These are phyloP conservation scores for Trichoderma polysporum DNA, from an alignment of 2,329 filamentous ascomycete genomes.

Conservation along the genomic window DNA sequence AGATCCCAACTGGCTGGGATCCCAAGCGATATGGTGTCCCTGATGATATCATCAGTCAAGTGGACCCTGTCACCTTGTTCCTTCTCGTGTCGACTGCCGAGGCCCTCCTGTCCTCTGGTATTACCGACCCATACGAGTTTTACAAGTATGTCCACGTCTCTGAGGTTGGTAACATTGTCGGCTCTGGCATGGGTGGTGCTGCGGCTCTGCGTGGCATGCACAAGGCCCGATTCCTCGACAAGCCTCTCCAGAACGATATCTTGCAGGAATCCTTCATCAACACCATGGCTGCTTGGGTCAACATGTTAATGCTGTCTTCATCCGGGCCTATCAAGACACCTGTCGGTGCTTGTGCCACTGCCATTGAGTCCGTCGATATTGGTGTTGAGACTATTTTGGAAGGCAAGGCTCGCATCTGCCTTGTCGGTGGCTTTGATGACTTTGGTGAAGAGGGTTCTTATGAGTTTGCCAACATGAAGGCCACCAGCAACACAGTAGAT, in stretches of 20 bases:
- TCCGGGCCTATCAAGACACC: conserved; percentile 98
- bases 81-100: conserved; percentile 93
- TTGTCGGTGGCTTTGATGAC: conserved; percentile 98
- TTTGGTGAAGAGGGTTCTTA: conserved; percentile 99
- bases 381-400: conserved; percentile 98
- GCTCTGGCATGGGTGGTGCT: conserved; percentile 96
- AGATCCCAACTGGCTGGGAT: conserved; percentile 96
- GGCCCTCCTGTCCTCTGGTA: conserved; percentile 85
- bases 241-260: conserved; percentile 97
- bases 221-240: conserved; percentile 94
- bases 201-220: conserved; percentile 95
- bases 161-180: conserved; percentile 96
- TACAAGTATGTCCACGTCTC: conserved; percentile 99
- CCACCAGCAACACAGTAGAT: conserved; percentile 95
- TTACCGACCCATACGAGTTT: conserved; percentile 98
- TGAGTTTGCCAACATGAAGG: conserved; percentile 99
- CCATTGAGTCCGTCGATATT: conserved; percentile 95
- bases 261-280: conserved; percentile 99
- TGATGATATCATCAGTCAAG: conserved; percentile 95
- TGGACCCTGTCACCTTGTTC: conserved; percentile 93
- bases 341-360: conserved; percentile 94
- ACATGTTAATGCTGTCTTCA: conserved; percentile 96
- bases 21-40: conserved; percentile 94
- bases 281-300: conserved; percentile 99
- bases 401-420: conserved; percentile 94